phyloP scores from a whole-genome alignment of 2,329 filamentous ascomycete genomes.

The Alternaria triticina region DNA sequence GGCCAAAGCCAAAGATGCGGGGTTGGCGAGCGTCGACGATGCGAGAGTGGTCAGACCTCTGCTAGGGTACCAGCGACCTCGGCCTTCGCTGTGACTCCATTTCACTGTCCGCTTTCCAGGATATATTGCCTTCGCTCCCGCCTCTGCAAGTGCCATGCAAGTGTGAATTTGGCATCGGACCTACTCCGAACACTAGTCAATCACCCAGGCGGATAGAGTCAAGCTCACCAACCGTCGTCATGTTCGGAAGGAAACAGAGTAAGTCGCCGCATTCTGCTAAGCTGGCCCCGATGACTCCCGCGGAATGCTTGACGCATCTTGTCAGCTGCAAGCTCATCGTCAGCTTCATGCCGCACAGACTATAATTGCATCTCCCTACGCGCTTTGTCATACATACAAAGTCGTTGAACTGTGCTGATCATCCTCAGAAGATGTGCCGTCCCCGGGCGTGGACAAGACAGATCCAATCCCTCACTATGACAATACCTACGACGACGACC shows the following conservation, averaged over 20 bases:
- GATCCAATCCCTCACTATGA: slow-evolving; percentile 30
- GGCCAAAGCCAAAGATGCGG: slow-evolving; percentile 22
- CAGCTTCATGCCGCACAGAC: neutral
- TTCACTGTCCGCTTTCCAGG: neutral
- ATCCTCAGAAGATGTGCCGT: slow-evolving; percentile 23
- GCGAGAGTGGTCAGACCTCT: slow-evolving; percentile 11
- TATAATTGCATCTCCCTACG: neutral
- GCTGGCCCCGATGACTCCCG: slow-evolving; percentile 1
- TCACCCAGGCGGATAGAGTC: neutral
- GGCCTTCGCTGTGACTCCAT: slow-evolving; percentile 12
- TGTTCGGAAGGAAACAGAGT: slow-evolving; percentile 45
- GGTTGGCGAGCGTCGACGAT: slow-evolving; percentile 22
- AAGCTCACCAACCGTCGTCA: slow-evolving; percentile 15
- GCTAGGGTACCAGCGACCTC: slow-evolving; percentile 22
- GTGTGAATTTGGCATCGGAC: neutral
- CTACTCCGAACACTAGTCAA: slow-evolving; percentile 4
- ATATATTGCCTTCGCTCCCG: slow-evolving; percentile 4
- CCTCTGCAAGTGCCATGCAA: neutral
- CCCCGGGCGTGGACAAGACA: slow-evolving; percentile 21
- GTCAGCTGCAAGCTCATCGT: slow-evolving; percentile 5
- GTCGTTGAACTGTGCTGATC: slow-evolving; percentile 14
- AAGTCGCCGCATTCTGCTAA: slow-evolving; percentile 25
- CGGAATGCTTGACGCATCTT: slow-evolving; percentile 3
- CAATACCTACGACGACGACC: slow-evolving; percentile 48
- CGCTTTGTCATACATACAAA: neutral